phyloP scores from a whole-genome alignment of 768 basidiomycete genomes.

The Suillus tomentosus region DNA sequence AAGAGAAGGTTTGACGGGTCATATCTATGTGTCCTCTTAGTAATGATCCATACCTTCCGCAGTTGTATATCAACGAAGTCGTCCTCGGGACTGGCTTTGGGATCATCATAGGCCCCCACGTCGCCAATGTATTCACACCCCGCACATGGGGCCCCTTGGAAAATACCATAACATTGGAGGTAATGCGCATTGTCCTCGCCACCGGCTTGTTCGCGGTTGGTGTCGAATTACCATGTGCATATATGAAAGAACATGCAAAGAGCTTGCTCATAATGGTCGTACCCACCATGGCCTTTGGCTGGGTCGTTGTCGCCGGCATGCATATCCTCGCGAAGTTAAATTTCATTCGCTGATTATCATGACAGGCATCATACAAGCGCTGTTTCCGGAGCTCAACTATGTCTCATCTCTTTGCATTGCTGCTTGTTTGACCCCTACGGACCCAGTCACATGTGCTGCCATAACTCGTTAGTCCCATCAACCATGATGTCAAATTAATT shows the following conservation, averaged over 20 bases:
- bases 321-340: constrained; percentile 12
- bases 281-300: constrained; percentile 83
- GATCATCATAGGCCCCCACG: constrained; percentile 68
- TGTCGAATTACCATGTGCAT: constrained; percentile 85
- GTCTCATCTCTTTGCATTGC: constrained; percentile 83
- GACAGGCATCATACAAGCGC: constrained; percentile 60
- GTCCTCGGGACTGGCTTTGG: constrained; percentile 80
- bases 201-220: constrained; percentile 94
- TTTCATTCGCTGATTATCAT: not conserved
- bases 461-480: constrained; percentile 57
- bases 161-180: constrained; percentile 76
- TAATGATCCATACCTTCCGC: not conserved
- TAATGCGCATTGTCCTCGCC: constrained; percentile 87
- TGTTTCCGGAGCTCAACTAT: constrained; percentile 74
- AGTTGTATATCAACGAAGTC: constrained; percentile 93
- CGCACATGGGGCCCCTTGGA: constrained; percentile 61
- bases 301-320: constrained; percentile 75
- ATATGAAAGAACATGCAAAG: constrained; percentile 79
- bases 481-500: not conserved
- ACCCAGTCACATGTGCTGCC: constrained; percentile 89
- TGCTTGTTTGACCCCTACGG: constrained; percentile 90
- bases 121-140: constrained; percentile 72
- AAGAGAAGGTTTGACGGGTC: constrained; percentile 62
- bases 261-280: constrained; percentile 71
- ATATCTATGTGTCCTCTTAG: not conserved